A percentile compares a stretch with the other conserved stretches of the same genome.
Evolutionary conservation across 257 asterid genomes (phyloP).

Genomic region (Nicotiana tomentosiformis): DNA sequence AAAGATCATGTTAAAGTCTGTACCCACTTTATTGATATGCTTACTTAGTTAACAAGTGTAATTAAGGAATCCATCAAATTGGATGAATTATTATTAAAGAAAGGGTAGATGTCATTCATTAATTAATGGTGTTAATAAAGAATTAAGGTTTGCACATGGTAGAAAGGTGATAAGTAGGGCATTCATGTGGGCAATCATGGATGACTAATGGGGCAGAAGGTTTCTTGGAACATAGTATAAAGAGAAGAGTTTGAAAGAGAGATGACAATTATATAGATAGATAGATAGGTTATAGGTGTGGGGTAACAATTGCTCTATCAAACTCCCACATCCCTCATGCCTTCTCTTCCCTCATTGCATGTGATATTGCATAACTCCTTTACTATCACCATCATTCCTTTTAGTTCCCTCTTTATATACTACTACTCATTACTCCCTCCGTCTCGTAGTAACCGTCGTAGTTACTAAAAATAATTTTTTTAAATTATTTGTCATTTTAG

Average conservation of each 20-base stretch:
- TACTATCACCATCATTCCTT: constrained; percentile 3
- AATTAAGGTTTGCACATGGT: constrained; percentile 6
- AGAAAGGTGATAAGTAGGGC: constrained; percentile 7
- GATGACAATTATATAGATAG: background rate
- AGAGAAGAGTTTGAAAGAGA: background rate
- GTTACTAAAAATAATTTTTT: too few relatives aligned
- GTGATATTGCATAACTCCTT: background rate
- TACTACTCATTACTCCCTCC: background rate
- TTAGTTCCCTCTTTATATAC: background rate
- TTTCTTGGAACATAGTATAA: constrained; percentile 14
- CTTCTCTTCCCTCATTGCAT: background rate
- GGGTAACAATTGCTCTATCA: constrained; percentile 1
- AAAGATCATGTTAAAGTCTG: background rate
- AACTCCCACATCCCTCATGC: constrained; percentile 15
- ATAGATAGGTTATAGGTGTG: background rate
- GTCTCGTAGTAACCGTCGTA: too few relatives aligned
- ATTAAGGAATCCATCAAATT: background rate
- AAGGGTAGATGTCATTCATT: background rate
- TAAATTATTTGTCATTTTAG: too few relatives aligned
- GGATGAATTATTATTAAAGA: background rate
- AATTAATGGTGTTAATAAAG: background rate
- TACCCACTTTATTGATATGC: background rate
- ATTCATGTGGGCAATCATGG: constrained; percentile 14
- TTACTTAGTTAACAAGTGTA: background rate
- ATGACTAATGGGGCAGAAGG: constrained; percentile 8